Evolutionary conservation across 2,329 filamentous ascomycete species (phyloP).

Genomic region (Sphaerostilbella broomeana): DNA sequence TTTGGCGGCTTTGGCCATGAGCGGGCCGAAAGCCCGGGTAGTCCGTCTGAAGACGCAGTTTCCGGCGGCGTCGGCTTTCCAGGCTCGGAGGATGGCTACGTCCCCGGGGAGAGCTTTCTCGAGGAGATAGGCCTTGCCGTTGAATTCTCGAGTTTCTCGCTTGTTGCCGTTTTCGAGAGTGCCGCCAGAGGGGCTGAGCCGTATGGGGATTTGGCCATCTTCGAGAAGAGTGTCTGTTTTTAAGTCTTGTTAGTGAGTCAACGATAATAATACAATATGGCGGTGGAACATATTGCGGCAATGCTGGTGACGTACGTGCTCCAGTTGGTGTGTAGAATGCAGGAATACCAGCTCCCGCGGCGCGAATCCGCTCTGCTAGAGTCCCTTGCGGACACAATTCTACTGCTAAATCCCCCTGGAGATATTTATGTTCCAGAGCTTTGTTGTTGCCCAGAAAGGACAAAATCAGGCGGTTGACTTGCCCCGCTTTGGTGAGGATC

Average conservation of each 20-base stretch:
- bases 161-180: conserved; percentile 58
- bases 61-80: conserved; percentile 68
- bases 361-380: conserved; percentile 63
- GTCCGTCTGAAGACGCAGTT: conserved; percentile 78
- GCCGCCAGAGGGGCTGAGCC: conserved; percentile 51
- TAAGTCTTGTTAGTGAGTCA: conserved; percentile 9
- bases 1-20: conserved; percentile 76
- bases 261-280: not conserved
- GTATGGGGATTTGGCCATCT: conserved; percentile 60
- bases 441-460: conserved; percentile 77
- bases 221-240: conserved; percentile 56
- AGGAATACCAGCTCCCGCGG: conserved; percentile 69
- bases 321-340: conserved; percentile 77
- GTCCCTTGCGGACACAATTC: conserved; percentile 74
- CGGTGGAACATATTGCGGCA: not conserved
- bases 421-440: conserved; percentile 64
- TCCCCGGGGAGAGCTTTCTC: conserved; percentile 71
- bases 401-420: conserved; percentile 66
- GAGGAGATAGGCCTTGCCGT: conserved; percentile 67
- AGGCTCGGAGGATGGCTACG: conserved; percentile 69
- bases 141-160: conserved; percentile 66
- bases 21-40: conserved; percentile 65
- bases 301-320: conserved; percentile 41
- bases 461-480: conserved; percentile 64
- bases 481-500: conserved; percentile 60